phyloP scores from a whole-genome alignment of 257 asterid genomes.

The Jacaranda copaia region DNA sequence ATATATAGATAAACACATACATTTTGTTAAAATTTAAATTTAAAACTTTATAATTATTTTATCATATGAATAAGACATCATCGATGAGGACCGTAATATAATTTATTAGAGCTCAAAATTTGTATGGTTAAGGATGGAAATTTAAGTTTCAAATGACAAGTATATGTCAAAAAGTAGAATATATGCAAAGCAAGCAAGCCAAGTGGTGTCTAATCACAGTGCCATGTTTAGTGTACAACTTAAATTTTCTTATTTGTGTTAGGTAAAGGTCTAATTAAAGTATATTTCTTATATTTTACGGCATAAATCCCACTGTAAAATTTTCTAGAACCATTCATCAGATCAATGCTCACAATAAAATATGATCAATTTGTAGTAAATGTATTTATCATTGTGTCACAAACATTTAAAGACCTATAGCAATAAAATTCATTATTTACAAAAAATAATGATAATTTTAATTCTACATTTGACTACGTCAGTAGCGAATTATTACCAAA shows the following conservation, averaged over 20 bases:
- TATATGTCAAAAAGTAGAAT: constrained; percentile 29
- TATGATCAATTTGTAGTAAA: not conserved
- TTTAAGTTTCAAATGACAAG: constrained; percentile 1
- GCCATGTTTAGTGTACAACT: constrained; percentile 27
- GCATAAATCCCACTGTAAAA: constrained; percentile 35
- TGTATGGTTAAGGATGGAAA: not conserved
- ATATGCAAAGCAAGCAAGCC: constrained; percentile 35
- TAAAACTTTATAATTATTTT: no score
- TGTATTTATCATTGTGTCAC: not conserved
- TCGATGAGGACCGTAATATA: not conserved
- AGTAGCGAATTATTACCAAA: no score
- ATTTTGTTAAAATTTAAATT: constrained; percentile 1
- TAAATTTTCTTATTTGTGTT: constrained; percentile 31
- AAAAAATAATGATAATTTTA: no score
- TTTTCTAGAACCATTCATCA: constrained; percentile 23
- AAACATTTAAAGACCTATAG: not conserved
- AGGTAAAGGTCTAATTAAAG: constrained; percentile 40
- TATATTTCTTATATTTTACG: constrained; percentile 38
- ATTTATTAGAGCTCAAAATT: not conserved
- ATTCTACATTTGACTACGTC: no score
- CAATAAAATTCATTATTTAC: no score
- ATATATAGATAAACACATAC: no score
- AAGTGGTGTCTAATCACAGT: constrained; percentile 43
- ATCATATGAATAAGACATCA: no score
- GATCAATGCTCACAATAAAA: not conserved